Base-by-base conservation (phyloP, 108 stramenopile genomes). In the Pseudonitzschia delicatissima region DNA sequence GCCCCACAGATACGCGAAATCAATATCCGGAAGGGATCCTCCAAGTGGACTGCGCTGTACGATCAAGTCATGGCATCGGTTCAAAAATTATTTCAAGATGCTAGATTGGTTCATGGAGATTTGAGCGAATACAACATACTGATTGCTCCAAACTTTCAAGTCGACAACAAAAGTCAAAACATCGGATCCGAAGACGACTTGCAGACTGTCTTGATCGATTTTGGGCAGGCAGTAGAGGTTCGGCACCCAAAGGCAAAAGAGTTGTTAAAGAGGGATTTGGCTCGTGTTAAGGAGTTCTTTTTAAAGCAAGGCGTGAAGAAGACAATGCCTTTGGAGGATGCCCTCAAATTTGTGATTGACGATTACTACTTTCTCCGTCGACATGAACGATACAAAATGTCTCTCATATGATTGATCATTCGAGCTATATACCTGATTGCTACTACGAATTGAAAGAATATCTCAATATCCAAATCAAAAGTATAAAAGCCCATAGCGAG, bases 71-170 rank as follows among this genome's bases (percentile, higher is more conserved):
- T 92, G 80, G 81, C 70, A 57, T 87, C 91, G 2, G 71, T 88
- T 8, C 73, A 73, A 57, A 77, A 76, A 52, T 74, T 93, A 39
- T 88, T 84, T 49, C 58, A 53, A 37, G 74, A 70, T 25, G 88
- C 86, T 17, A 60, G 76, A 9, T 69, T 93, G 28, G 76, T 93
- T 8, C 92, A 93, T 70, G 91, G 81, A 4, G 91, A 92, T 59
- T 57, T 92, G 4, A 82, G 77, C 57, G 92, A 93, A 63, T 90
- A 90, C 77, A 93, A 93, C 62, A 79, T 93, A 13, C 64, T 93
- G 37, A 74, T 93, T 9, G 81, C 73, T 52, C 87, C 88, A 5
- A 63, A 51, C 64, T 81, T 48, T 33, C 63, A 69, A 74, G 47
- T 67, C 39, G 66, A 32, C 61, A 45, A 13, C 26, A 25, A 27